Evolutionary conservation across 495 filamentous ascomycete species (phyloP).

Genomic region (Astrothelium subdiscretum): DNA sequence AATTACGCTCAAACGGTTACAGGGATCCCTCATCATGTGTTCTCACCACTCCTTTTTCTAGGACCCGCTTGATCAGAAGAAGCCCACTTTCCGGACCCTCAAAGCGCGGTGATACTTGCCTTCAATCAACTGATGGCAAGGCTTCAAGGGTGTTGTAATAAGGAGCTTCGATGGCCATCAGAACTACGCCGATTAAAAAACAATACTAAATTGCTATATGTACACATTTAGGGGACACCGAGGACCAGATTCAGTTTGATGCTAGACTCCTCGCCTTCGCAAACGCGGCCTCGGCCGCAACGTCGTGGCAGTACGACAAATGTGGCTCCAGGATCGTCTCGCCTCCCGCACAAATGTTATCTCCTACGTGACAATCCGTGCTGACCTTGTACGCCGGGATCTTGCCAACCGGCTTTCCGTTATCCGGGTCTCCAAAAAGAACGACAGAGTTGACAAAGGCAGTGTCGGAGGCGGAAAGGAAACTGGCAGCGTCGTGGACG

Average conservation of each 20-base stretch:
- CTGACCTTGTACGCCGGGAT: slow-evolving; percentile 16
- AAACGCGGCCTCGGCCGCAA: slow-evolving; percentile 11
- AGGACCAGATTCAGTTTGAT: background rate
- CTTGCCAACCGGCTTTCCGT: slow-evolving; percentile 16
- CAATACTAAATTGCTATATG: background rate
- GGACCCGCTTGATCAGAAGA: no score
- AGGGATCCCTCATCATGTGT: no score
- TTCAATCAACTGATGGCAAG: no score
- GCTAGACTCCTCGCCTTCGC: slow-evolving; percentile 1
- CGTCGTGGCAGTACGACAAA: slow-evolving; percentile 19
- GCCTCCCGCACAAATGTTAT: slow-evolving; percentile 15
- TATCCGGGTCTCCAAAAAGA: slow-evolving; percentile 25
- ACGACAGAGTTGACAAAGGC: slow-evolving; percentile 20
- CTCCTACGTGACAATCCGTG: slow-evolving; percentile 20
- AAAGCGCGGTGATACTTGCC: no score
- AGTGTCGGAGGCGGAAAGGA: slow-evolving; percentile 15
- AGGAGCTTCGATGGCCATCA: background rate
- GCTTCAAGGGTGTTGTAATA: no score
- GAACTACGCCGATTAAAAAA: background rate
- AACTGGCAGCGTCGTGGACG: slow-evolving; percentile 18
- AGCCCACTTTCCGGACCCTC: no score
- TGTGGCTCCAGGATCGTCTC: slow-evolving; percentile 16
- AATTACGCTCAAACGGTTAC: no score
- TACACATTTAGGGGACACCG: background rate
- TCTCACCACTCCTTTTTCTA: no score